phyloP scores from a whole-genome alignment of 495 filamentous ascomycete genomes.

The Neurospora sp. region DNA sequence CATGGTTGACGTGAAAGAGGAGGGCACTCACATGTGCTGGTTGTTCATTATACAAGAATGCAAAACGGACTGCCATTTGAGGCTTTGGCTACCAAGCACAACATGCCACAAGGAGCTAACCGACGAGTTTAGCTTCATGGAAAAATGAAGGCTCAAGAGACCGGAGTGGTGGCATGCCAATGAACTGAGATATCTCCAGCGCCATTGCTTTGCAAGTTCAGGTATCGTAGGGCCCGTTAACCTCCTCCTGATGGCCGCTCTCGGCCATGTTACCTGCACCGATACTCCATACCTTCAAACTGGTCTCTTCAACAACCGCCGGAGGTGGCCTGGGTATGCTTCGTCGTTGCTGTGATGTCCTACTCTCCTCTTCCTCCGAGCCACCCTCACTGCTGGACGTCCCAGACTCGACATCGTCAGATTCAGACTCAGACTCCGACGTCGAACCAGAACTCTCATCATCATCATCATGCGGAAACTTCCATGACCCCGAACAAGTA shows the following conservation, averaged over 20 bases:
- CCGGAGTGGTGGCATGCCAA: background rate
- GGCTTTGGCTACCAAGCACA: background rate
- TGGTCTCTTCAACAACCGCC: constrained; percentile 42
- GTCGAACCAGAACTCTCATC: constrained; percentile 2
- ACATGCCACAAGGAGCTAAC: background rate
- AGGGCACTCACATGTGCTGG: background rate
- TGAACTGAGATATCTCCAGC: background rate
- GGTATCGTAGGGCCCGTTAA: background rate
- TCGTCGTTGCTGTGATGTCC: constrained; percentile 3
- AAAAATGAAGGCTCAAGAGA: background rate
- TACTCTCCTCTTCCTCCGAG: background rate
- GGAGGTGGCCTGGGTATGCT: background rate
- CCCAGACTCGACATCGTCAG: constrained; percentile 1
- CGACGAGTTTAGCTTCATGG: background rate
- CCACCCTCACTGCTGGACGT: constrained; percentile 5
- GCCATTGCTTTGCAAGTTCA: background rate
- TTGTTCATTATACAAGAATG: background rate
- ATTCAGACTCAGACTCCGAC: background rate
- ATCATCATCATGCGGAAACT: constrained; percentile 17
- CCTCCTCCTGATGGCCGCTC: background rate
- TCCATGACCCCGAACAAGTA: constrained; percentile 60
- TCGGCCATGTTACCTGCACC: background rate
- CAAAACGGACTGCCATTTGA: background rate
- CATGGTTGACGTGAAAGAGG: background rate
- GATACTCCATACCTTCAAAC: constrained; percentile 56